Evolutionary conservation across 164 flowering plant species (phyloP), one percentile per base, ranked within the genome.

Genomic region (Cinnamomum micranthum): DNA sequence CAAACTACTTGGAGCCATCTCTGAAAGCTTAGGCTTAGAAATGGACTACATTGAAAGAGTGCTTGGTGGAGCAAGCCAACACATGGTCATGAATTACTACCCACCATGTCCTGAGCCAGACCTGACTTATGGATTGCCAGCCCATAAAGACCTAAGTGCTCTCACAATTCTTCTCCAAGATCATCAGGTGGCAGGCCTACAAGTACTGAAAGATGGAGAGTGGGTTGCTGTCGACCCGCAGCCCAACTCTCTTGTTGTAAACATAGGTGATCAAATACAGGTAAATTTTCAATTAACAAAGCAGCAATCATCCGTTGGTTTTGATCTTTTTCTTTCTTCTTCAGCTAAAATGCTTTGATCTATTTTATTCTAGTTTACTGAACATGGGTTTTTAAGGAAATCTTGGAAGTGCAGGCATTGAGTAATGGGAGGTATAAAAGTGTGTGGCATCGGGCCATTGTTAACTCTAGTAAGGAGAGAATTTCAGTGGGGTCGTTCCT

Each of bases 391-490:
- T 17, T 31, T 55, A 55, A 55, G 60, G 60, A 55, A 55, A 55
- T 55, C 11, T 3, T 3, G n/a, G n/a, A 55, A n/a, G 24, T 77
- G 70, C 82, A 93, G 98, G 98, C 94, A 23, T 4, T 89, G 77
- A 93, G 98, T 65, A 93, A 93, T 72, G 91, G 89, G n/a, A 76
- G 71, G 17, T 93, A 93, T 80, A 89, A 84, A 78, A 91, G 97
- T 71, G 94, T 90, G 70, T 83, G 87, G 90, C 98, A 93, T 58
- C 79, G 98, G 60, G 95, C 97, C 1, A 66, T 88, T 3, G 92
- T 88, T 67, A 93, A 93, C 77, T 72, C 86, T 0, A 82, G 86
- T 2, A 83, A 79, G 76, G 70, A 87, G 52, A 84, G 98, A 76
- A 72, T 91, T 69, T 93, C 98, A 0, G 73, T 91, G 24, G 95